A percentile compares a stretch with the other conserved stretches of the same genome.
Conservation (phyloP, 2,329 filamentous ascomycete species). For the Talaromyces funiculosus region DNA sequence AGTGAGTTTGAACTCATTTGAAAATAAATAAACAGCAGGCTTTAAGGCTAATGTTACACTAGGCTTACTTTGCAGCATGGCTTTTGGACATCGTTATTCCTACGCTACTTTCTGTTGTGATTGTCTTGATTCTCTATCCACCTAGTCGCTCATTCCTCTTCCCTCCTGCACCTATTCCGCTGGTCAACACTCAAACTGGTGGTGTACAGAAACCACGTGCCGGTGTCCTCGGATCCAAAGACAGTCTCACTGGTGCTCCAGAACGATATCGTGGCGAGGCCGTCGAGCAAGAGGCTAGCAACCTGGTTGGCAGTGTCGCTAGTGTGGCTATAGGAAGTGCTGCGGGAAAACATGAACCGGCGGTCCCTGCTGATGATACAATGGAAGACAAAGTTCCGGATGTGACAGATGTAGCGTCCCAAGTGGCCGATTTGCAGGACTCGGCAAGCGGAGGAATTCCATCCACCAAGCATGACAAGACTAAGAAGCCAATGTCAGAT, state of each 20-base stretch:
- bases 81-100: conserved; percentile 65
- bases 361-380: conserved; percentile 50
- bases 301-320: conserved; percentile 69
- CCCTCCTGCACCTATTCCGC: conserved; percentile 68
- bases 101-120: conserved; percentile 51
- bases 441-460: conserved; percentile 49
- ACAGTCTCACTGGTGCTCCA: conserved; percentile 73
- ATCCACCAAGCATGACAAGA: conserved; percentile 60
- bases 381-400: conserved; percentile 55
- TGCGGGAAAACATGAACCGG: conserved; percentile 68
- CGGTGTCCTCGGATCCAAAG: conserved; percentile 68
- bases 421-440: conserved; percentile 51
- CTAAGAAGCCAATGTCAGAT: conserved; percentile 64
- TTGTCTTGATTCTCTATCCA: conserved; percentile 63
- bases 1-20: conserved; percentile 30
- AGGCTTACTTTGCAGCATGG: conserved; percentile 62
- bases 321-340: conserved; percentile 68
- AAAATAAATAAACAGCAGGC: background rate
- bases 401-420: conserved; percentile 51
- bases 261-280: conserved; percentile 80
- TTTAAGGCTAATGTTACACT: background rate
- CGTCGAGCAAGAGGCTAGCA: conserved; percentile 75
- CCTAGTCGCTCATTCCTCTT: conserved; percentile 60
- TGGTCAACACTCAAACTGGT: conserved; percentile 65
- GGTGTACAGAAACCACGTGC: conserved; percentile 71